These are phyloP conservation scores for Neopestalotiopsis sp. DNA, from an alignment of 2,329 filamentous ascomycete genomes.

Conservation along the genomic window DNA sequence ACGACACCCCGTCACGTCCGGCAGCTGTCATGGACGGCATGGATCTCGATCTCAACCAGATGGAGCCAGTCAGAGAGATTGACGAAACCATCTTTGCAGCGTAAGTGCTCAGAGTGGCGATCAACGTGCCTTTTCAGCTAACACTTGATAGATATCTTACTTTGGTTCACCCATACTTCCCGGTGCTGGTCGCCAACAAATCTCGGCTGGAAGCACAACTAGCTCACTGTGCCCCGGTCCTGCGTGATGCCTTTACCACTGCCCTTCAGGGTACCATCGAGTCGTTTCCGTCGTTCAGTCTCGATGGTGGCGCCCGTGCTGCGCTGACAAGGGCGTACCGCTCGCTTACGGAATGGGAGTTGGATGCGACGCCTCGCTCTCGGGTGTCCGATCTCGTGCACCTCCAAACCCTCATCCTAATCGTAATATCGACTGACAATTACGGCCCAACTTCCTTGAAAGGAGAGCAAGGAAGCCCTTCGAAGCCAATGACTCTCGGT, in stretches of 20 bases:
- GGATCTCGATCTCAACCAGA: slow-evolving; percentile 36
- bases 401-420: slow-evolving; percentile 70
- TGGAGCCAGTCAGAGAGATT: slow-evolving; percentile 41
- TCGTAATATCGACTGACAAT: slow-evolving; percentile 70
- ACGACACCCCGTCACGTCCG: slow-evolving; percentile 40
- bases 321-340: slow-evolving; percentile 48
- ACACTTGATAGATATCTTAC: slow-evolving; percentile 61
- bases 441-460: slow-evolving; percentile 48
- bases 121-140: background rate
- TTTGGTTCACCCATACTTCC: slow-evolving; percentile 70
- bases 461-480: slow-evolving; percentile 49
- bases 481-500: slow-evolving; percentile 63
- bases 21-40: slow-evolving; percentile 36
- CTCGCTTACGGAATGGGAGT: slow-evolving; percentile 59
- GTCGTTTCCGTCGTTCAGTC: slow-evolving; percentile 50
- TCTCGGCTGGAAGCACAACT: slow-evolving; percentile 61
- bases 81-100: slow-evolving; percentile 53
- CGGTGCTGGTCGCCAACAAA: slow-evolving; percentile 66
- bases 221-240: slow-evolving; percentile 56
- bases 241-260: slow-evolving; percentile 69
- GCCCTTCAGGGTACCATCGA: slow-evolving; percentile 66
- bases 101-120: slow-evolving; percentile 37
- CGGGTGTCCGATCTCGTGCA: slow-evolving; percentile 59
- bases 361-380: slow-evolving; percentile 42
- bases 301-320: slow-evolving; percentile 34